Percentiles rank a stretch among this genome's conserved stretches.
Evolutionary conservation across 306 rosid species (phyloP).

Genomic region (Prunus kanzakura): DNA sequence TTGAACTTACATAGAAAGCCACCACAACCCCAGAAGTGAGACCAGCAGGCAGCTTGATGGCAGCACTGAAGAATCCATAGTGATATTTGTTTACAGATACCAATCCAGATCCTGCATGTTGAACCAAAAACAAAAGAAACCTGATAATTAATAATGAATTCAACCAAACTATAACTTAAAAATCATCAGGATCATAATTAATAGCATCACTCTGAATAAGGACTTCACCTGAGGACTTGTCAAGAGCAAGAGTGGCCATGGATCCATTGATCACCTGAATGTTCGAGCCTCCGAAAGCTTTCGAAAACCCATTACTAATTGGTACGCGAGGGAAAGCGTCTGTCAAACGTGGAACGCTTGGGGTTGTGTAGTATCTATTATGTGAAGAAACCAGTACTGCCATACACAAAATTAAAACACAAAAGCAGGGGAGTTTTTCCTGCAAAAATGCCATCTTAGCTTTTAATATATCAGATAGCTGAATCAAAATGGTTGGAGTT

Average conservation of each 20-base stretch:
- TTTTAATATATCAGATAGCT: neutral
- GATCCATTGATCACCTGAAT: conserved; percentile 68
- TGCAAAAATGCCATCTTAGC: conserved; percentile 47
- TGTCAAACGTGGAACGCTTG: conserved; percentile 63
- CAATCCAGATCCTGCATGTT: conserved; percentile 70
- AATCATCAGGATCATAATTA: neutral
- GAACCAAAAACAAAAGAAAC: neutral
- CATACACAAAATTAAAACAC: conserved; percentile 39
- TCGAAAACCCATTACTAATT: conserved; percentile 45
- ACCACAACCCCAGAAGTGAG: conserved; percentile 90
- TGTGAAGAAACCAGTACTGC: conserved; percentile 45
- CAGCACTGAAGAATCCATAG: conserved; percentile 96
- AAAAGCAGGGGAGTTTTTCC: conserved; percentile 29
- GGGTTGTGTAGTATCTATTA: conserved; percentile 46
- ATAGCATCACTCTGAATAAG: neutral
- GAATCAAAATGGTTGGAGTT: conserved; percentile 12
- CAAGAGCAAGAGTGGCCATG: conserved; percentile 69
- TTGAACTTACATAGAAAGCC: conserved; percentile 78
- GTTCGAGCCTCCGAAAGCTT: conserved; percentile 61
- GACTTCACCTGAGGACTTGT: conserved; percentile 64
- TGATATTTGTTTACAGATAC: conserved; percentile 49
- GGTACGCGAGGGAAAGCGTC: conserved; percentile 63
- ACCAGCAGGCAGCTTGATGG: conserved; percentile 86
- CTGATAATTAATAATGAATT: neutral
- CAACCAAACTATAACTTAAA: neutral